Evolutionary conservation across 2,329 filamentous ascomycete genomes (phyloP).

Genomic region (Thelonectria olida): DNA sequence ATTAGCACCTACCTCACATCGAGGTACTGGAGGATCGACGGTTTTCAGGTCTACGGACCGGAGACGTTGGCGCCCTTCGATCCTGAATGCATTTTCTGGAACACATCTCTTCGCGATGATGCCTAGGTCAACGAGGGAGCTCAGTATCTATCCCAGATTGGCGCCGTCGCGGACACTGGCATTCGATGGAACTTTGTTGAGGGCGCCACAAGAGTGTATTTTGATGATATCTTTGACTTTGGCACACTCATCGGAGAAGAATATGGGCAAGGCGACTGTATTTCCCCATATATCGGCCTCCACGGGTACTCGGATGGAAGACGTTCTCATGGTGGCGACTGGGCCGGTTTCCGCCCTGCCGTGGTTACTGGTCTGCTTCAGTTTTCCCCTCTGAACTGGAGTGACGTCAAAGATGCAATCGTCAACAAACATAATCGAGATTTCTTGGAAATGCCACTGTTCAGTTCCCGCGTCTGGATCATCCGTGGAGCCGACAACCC

Average conservation of each 20-base stretch:
- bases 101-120: neutral
- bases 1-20: neutral
- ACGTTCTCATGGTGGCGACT: neutral
- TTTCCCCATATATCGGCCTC: neutral
- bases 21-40: neutral
- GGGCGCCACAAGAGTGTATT: no score
- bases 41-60: no score
- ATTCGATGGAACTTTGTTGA: neutral
- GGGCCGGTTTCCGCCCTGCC: neutral
- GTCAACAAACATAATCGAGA: neutral
- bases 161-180: neutral
- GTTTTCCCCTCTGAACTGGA: neutral
- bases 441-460: neutral
- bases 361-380: neutral
- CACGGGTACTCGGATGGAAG: neutral
- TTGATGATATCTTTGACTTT: no score
- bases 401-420: neutral
- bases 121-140: neutral
- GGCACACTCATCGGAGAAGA: no score
- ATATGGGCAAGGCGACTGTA: no score
- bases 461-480: no score
- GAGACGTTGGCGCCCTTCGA: no score
- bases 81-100: no score
- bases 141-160: neutral
- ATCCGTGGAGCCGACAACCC: no score